Conservation (phyloP, 805 yeast species). For the Saccharomycopsis selenospora region DNA sequence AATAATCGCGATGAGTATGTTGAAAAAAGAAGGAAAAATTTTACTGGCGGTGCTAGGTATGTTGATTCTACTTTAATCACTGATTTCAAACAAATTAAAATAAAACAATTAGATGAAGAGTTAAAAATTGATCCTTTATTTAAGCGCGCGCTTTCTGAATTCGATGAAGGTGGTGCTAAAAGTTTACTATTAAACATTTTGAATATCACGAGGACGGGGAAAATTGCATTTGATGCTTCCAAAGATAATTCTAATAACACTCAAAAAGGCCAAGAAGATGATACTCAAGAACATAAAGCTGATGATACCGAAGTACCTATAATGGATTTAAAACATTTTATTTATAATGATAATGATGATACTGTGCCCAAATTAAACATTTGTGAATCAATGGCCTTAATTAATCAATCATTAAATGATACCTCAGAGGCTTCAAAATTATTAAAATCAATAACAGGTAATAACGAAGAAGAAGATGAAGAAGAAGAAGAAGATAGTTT, state of each 20-base stretch:
- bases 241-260: slow-evolving; percentile 9
- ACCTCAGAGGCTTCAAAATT: neutral
- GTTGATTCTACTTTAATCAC: slow-evolving; percentile 41
- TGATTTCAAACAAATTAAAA: slow-evolving; percentile 40
- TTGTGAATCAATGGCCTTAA: neutral
- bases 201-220: slow-evolving; percentile 42
- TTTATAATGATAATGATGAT: neutral
- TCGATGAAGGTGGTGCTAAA: slow-evolving; percentile 77
- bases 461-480: slow-evolving; percentile 15
- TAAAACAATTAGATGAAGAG: slow-evolving; percentile 55
- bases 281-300: neutral
- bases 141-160: slow-evolving; percentile 64
- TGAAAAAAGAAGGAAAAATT: slow-evolving; percentile 25
- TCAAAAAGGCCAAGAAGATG: slow-evolving; percentile 25
- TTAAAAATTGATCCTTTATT: slow-evolving; percentile 64
- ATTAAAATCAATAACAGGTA: slow-evolving; percentile 5
- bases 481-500: neutral
- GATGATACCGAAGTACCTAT: neutral
- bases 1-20: slow-evolving; percentile 24
- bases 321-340: neutral
- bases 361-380: neutral
- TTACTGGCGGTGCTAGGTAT: slow-evolving; percentile 23
- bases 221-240: slow-evolving; percentile 58
- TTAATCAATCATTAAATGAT: neutral
- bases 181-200: slow-evolving; percentile 56